These are phyloP conservation scores for Thalassiosira profunda DNA, from an alignment of 108 stramenopile species.

Conservation along the genomic window DNA sequence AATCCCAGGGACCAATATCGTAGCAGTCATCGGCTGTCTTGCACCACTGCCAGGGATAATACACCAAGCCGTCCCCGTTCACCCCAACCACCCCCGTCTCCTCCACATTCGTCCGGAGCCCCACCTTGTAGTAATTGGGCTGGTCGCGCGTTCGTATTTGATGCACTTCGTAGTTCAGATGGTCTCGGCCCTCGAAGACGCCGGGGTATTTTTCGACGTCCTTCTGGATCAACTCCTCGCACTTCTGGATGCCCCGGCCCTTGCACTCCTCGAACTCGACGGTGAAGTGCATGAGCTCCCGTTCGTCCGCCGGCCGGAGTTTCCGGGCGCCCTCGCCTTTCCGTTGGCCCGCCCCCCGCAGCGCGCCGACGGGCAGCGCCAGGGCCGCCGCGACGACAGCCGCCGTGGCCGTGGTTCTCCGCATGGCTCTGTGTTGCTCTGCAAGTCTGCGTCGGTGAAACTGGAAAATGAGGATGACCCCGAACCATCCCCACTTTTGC, in stretches of 20 bases:
- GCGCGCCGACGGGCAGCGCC: no score
- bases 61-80: slow-evolving; percentile 22
- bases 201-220: background rate
- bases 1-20: slow-evolving; percentile 27
- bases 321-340: no score
- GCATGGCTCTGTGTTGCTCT: no score
- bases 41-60: slow-evolving; percentile 38
- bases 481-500: no score
- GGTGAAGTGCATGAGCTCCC: no score
- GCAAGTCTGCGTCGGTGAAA: no score
- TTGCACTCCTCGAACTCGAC: slow-evolving; percentile 28
- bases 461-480: no score
- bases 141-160: slow-evolving; percentile 28
- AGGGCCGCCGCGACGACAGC: no score
- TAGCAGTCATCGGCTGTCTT: background rate
- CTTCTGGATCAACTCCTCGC: slow-evolving; percentile 5
- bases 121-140: slow-evolving; percentile 28
- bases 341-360: no score
- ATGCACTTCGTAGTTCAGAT: slow-evolving; percentile 4
- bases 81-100: slow-evolving; percentile 7
- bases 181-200: background rate
- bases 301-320: no score
- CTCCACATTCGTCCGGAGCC: slow-evolving; percentile 5
- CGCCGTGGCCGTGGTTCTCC: no score
- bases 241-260: slow-evolving; percentile 13